Evolutionary conservation across 352 stramenopile species (phyloP), one percentile per base, ranked within the genome.

Genomic region (Globisporangium nagaii): DNA sequence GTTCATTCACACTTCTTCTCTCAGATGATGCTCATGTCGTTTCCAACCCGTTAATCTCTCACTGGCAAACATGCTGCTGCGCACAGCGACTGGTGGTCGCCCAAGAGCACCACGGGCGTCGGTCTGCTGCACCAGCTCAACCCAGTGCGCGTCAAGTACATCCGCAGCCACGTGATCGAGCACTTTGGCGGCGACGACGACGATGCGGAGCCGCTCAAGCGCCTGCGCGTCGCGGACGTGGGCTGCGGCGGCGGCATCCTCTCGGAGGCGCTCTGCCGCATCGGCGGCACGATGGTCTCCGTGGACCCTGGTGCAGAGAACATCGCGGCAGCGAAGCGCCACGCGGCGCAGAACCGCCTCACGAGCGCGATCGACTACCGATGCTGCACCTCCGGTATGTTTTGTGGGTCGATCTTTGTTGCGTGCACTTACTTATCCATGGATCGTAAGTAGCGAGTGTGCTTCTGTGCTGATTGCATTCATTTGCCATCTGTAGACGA

Each of bases 171-270:
- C 17, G 69, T 74, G 45, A 84, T 91, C 25, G 53, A 68, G 27
- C 79, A 94, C 63, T 90, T 91, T 19, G 66, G 68, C 5, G 61
- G 62, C 44, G 67, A 78, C 11, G 73, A 50, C 6, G 58, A 81
- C 39, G 76, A 84, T 42, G 60, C 80, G 13, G 50, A 68, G 49
- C 84, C 84, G 11, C 65, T 94, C 24, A 64, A 53, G 24, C 68
- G 56, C 11, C 56, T 87, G 12, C 76, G 75, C 15, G 76, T 92
- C 22, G 75, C 77, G 0, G 84, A 94, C 65, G 64, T 93, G 11
- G 84, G 84, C 54, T 94, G 84, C 35, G 84, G 84, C 1, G 84
- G 84, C n/a, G 84, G 84, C 15, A 88, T 94, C 58, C 64, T 94
- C 48, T 91, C 84, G 20, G 84, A 94, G 57, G 65, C 84, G 22